Evolutionary conservation across 139 green algal species (phyloP).

Genomic region (Microglena sp.): DNA sequence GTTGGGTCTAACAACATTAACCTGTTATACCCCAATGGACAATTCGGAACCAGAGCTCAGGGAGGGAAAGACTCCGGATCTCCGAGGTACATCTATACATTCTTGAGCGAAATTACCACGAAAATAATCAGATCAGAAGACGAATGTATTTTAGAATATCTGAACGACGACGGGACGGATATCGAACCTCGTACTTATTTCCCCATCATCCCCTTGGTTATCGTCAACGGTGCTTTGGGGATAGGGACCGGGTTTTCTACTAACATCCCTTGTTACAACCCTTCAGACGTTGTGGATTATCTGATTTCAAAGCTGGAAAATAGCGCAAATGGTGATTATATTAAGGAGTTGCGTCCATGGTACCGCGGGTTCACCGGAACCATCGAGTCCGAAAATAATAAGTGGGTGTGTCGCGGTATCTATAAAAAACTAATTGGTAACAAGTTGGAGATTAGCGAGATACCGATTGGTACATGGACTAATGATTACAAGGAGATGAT

Average conservation of each 20-base stretch:
- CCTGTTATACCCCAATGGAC: conserved; percentile 8
- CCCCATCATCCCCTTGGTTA: conserved; percentile 13
- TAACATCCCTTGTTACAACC: conserved; percentile 11
- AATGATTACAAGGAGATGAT: conserved; percentile 11
- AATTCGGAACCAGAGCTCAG: conserved; percentile 15
- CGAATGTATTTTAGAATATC: background rate
- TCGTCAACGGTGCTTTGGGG: conserved; percentile 12
- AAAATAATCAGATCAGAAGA: conserved; percentile 8
- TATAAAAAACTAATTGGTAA: background rate
- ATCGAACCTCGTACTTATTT: conserved; percentile 10
- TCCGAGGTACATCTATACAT: conserved; percentile 22
- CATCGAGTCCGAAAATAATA: background rate
- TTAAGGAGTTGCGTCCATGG: background rate
- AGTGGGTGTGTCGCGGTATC: too few species aligned
- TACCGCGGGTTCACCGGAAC: conserved; percentile 7
- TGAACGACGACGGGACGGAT: background rate
- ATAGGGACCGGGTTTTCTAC: conserved; percentile 15
- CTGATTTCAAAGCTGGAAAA: background rate
- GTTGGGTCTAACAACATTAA: conserved; percentile 21
- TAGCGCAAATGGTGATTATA: background rate
- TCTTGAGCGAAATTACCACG: background rate
- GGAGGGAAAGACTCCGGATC: conserved; percentile 10
- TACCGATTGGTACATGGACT: conserved; percentile 10
- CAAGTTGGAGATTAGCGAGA: background rate
- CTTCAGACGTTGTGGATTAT: background rate